Conservation (phyloP, 2,329 filamentous ascomycete species). For the Lecanosticta acicola region DNA sequence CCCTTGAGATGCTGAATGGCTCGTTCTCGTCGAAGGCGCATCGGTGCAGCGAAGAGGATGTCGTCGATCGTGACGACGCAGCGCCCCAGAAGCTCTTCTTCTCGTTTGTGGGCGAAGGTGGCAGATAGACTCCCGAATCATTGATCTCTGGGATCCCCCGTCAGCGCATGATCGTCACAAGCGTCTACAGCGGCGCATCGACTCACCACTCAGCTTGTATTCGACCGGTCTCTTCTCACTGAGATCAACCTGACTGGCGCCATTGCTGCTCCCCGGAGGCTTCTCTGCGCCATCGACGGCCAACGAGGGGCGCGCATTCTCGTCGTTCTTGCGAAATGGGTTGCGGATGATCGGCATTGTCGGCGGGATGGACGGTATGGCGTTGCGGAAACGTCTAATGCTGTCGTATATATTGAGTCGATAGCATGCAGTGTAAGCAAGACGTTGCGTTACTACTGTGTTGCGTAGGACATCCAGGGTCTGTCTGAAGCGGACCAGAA, state of each 20-base stretch:
- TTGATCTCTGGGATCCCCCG: slow-evolving; percentile 68
- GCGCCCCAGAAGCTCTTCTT: slow-evolving; percentile 71
- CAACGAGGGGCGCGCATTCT: slow-evolving; percentile 27
- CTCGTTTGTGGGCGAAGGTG: slow-evolving; percentile 78
- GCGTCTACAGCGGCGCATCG: background rate
- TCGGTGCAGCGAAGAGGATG: slow-evolving; percentile 50
- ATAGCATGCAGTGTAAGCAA: background rate
- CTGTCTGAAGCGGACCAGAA: background rate
- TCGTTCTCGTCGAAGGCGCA: slow-evolving; percentile 75
- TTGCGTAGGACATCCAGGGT: no score
- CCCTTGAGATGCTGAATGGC: slow-evolving; percentile 88
- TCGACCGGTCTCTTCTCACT: slow-evolving; percentile 40
- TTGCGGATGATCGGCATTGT: slow-evolving; percentile 37
- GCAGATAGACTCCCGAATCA: slow-evolving; percentile 89
- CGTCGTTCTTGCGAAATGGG: slow-evolving; percentile 36
- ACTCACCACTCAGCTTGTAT: slow-evolving; percentile 50
- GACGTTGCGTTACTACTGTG: background rate
- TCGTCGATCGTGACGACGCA: slow-evolving; percentile 46
- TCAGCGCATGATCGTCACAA: slow-evolving; percentile 4
- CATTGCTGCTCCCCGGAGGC: slow-evolving; percentile 12
- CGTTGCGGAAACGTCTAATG: background rate
- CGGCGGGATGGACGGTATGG: background rate
- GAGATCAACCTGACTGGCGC: slow-evolving; percentile 37
- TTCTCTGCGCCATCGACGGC: slow-evolving; percentile 12
- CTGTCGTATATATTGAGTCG: background rate